These are phyloP conservation scores for Corylus avellana DNA, from an alignment of 306 rosid species.

Conservation along the genomic window DNA sequence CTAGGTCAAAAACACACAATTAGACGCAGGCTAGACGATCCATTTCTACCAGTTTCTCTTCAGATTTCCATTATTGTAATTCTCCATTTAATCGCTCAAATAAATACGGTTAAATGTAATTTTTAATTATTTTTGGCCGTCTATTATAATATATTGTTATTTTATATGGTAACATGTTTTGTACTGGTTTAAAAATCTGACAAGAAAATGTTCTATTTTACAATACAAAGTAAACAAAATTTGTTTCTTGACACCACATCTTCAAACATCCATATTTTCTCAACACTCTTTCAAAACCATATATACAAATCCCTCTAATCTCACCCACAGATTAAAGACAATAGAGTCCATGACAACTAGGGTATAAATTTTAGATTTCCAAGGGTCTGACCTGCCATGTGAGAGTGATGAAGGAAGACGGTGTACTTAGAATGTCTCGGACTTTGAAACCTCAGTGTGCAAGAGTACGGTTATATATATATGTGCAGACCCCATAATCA, in stretches of 20 bases:
- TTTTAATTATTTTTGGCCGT: too few relatives aligned
- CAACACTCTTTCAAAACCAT: background rate
- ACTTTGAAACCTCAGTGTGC: constrained; percentile 37
- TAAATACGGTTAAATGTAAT: too few relatives aligned
- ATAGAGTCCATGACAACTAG: background rate
- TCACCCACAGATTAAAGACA: background rate
- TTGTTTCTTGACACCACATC: background rate
- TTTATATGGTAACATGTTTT: too few relatives aligned
- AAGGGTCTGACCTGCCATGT: constrained; percentile 30
- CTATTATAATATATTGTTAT: too few relatives aligned
- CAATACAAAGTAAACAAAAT: too few relatives aligned
- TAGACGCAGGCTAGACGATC: too few relatives aligned
- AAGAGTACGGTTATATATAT: constrained; percentile 39
- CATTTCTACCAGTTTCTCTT: too few relatives aligned
- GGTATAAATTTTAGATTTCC: background rate
- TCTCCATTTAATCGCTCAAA: too few relatives aligned
- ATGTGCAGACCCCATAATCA: constrained; percentile 52
- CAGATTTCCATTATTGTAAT: too few relatives aligned
- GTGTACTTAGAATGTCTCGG: constrained; percentile 42
- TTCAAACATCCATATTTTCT: background rate
- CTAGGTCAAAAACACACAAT: too few relatives aligned
- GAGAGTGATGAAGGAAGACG: constrained; percentile 33
- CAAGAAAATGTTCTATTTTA: too few relatives aligned
- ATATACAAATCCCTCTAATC: background rate
- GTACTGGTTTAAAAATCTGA: too few relatives aligned